phyloP scores from a whole-genome alignment of 805 yeast species.

The Yamadazyma akitaensis region DNA sequence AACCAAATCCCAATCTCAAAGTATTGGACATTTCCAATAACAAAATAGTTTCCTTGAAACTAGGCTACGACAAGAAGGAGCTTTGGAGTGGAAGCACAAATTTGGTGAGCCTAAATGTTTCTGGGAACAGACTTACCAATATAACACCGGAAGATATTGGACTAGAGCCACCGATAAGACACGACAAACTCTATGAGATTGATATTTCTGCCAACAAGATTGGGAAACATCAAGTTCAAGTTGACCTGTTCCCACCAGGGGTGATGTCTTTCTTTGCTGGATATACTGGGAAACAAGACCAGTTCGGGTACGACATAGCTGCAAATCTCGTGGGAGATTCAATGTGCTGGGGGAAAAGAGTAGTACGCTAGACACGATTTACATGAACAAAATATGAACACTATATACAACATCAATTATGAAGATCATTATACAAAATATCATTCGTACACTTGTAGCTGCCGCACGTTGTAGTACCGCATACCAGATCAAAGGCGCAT shows the following conservation, averaged over 20 bases:
- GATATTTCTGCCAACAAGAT: constrained; percentile 18
- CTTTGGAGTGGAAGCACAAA: constrained; percentile 6
- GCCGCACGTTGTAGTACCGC: too few relatives aligned
- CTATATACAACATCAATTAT: background rate
- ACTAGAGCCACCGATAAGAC: constrained; percentile 7
- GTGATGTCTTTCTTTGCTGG: constrained; percentile 15
- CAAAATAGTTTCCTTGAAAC: constrained; percentile 4
- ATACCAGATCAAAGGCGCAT: too few relatives aligned
- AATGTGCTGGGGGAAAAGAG: constrained; percentile 15
- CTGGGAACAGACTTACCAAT: constrained; percentile 13
- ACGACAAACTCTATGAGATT: constrained; percentile 14
- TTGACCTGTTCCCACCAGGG: constrained; percentile 6
- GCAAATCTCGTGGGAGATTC: constrained; percentile 12
- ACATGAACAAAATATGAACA: background rate
- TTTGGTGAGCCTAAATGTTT: constrained; percentile 12
- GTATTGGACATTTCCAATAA: constrained; percentile 16
- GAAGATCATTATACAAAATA: background rate
- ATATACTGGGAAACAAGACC: constrained; percentile 16
- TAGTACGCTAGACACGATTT: constrained; percentile 4
- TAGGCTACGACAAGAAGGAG: constrained; percentile 7
- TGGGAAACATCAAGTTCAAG: background rate
- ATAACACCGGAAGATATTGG: constrained; percentile 14
- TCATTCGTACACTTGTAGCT: too few relatives aligned
- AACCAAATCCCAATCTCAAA: constrained; percentile 6
- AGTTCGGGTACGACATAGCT: constrained; percentile 21